phyloP scores from a whole-genome alignment of 192 early-diverging fungal genomes.

The Endogone sp. region DNA sequence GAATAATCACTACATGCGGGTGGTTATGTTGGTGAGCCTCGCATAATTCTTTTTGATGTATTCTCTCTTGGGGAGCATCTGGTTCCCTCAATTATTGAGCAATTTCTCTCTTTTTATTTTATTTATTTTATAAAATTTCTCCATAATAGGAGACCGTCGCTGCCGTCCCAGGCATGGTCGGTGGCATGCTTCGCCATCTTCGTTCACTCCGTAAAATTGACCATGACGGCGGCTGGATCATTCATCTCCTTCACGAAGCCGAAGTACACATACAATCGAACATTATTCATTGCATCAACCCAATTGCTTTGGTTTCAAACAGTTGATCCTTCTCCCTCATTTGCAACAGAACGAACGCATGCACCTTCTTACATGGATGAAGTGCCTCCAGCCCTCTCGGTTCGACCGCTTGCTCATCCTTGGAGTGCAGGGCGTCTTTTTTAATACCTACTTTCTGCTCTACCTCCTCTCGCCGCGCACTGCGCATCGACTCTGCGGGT shows the following conservation, averaged over 20 bases:
- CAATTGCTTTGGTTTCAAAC: slow-evolving; percentile 39
- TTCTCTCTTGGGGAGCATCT: background rate
- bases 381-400: slow-evolving; percentile 55
- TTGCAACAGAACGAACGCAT: slow-evolving; percentile 25
- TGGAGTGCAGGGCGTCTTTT: slow-evolving; percentile 83
- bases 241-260: slow-evolving; percentile 85
- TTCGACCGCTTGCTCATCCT: slow-evolving; percentile 66
- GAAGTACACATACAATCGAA: slow-evolving; percentile 36
- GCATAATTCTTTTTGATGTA: slow-evolving; percentile 25
- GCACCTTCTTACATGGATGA: slow-evolving; percentile 79
- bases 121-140: too few relatives aligned
- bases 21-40: slow-evolving; percentile 77
- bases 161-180: slow-evolving; percentile 86
- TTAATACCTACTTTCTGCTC: slow-evolving; percentile 84
- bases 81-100: slow-evolving; percentile 1
- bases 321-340: background rate
- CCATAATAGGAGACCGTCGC: slow-evolving; percentile 35
- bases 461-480: slow-evolving; percentile 77
- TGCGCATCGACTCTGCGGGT: slow-evolving; percentile 84
- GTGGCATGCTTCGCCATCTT: slow-evolving; percentile 74
- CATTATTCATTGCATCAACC: slow-evolving; percentile 53
- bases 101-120: background rate
- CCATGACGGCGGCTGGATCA: slow-evolving; percentile 91
- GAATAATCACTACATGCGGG: slow-evolving; percentile 73
- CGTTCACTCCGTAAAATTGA: slow-evolving; percentile 68